Evolutionary conservation across 2,329 filamentous ascomycete species (phyloP), one percentile per base, ranked within the genome.

Genomic region (Pestalotiopsis sp.): DNA sequence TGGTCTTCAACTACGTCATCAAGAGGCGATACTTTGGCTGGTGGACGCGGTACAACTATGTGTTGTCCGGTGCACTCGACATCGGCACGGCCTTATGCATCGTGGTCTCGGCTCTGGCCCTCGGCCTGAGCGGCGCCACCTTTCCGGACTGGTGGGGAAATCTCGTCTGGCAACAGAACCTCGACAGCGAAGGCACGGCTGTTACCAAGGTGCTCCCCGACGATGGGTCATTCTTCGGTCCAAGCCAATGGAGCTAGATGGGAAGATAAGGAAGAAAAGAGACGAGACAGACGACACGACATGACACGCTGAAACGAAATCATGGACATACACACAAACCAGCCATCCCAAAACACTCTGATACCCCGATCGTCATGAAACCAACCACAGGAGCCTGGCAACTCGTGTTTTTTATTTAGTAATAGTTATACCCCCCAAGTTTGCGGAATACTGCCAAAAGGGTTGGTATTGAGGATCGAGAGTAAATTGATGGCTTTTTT

Each of bases 1-100:
- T 84, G 66, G 66, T 87, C 68, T 89, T 89, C 80, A 88, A 89
- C 75, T 84, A 83, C 71, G 83, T 77, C 64, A 83, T 89, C 69
- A 83, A 83, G 63, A 77, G 82, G 68, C 80, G 81, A 65, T 87
- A 79, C 77, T 80, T 82, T 20, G 86, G 85, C 27, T 89, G 87
- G 87, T 89, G 87, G 87, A 83, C 75, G 11, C 64, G 64, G 4
- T 90, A 88, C 80, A 90, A 89, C 77, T 90, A 89, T 68, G 82
- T 88, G 66, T 79, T 88, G 0, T 88, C 87, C 11, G 88, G 87
- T 0, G 87, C 85, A 2, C 80, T 90, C 56, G 87, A 89, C 65
- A 84, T 86, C 56, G 88, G 87, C n/a, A 83, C 59, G 9, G 57
- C 57, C 38, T 17, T 63, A 9, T 67, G 58, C 25, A 38, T 67